These are phyloP conservation scores for Phyllosticta citrichinensis DNA, from an alignment of 2,329 filamentous ascomycete species.

Conservation along the genomic window DNA sequence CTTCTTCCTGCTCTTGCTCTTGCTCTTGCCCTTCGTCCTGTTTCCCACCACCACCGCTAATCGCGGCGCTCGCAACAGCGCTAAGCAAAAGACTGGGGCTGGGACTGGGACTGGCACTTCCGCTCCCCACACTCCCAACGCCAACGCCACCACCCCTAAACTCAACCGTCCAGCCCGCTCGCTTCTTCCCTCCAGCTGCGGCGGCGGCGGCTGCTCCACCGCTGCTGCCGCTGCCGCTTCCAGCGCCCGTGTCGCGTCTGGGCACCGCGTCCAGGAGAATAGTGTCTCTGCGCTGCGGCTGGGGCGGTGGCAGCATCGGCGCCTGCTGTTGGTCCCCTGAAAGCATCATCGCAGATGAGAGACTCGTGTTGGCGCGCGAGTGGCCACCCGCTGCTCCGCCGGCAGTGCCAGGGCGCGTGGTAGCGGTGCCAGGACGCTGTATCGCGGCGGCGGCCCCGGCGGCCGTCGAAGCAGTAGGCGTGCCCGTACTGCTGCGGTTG, in stretches of 20 bases:
- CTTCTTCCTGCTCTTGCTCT: too few relatives aligned
- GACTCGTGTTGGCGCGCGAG: not conserved
- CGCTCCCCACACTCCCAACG: not conserved
- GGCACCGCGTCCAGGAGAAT: not conserved
- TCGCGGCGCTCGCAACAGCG: too few relatives aligned
- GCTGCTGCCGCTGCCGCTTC: not conserved
- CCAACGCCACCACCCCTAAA: not conserved
- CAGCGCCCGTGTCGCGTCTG: not conserved
- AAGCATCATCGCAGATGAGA: not conserved
- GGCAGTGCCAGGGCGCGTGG: not conserved
- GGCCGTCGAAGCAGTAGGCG: not conserved
- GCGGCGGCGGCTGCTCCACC: not conserved
- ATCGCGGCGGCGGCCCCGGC: not conserved
- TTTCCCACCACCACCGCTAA: too few relatives aligned
- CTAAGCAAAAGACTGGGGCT: too few relatives aligned
- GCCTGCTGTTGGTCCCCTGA: not conserved
- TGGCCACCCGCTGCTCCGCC: not conserved
- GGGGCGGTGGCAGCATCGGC: not conserved
- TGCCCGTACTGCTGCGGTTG: not conserved
- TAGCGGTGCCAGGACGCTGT: not conserved
- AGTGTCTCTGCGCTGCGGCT: not conserved
- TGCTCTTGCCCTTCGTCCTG: too few relatives aligned
- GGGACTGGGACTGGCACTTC: too few relatives aligned
- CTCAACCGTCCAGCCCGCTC: not conserved
- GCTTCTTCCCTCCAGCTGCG: not conserved